phyloP scores from a whole-genome alignment of 768 basidiomycete species.

The Clitopilus hobsonii region DNA sequence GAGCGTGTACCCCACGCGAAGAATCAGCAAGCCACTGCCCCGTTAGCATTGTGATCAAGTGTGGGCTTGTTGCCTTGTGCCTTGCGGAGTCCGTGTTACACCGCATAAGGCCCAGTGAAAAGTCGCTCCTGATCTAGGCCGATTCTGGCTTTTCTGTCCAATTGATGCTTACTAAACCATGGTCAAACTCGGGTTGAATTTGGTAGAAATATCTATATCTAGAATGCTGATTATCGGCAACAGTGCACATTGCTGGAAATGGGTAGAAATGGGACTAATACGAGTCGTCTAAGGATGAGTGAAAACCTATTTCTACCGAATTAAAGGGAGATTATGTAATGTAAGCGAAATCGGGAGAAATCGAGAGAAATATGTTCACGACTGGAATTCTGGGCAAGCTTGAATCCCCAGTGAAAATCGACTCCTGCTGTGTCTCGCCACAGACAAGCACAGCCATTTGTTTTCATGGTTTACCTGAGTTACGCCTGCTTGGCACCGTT shows the following conservation, averaged over 20 bases:
- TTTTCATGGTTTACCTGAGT: no score
- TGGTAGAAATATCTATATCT: no score
- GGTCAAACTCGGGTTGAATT: no score
- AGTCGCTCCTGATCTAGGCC: no score
- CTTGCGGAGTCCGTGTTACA: neutral
- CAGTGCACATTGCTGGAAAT: no score
- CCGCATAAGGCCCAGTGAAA: no score
- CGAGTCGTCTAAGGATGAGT: neutral
- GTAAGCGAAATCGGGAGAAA: neutral
- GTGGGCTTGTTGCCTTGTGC: neutral
- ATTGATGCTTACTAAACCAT: no score
- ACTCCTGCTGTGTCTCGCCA: no score
- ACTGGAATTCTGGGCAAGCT: neutral
- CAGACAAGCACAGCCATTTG: no score
- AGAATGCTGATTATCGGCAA: no score
- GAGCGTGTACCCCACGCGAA: neutral
- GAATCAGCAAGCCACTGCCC: neutral
- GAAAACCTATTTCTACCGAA: neutral
- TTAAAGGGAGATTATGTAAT: neutral
- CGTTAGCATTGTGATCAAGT: neutral
- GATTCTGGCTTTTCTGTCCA: no score
- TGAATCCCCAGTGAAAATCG: no score
- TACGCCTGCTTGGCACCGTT: neutral
- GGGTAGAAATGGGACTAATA: neutral
- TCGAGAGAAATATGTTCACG: neutral